phyloP scores from a whole-genome alignment of 2,329 filamentous ascomycete genomes.

The Thelonectria discophora region DNA sequence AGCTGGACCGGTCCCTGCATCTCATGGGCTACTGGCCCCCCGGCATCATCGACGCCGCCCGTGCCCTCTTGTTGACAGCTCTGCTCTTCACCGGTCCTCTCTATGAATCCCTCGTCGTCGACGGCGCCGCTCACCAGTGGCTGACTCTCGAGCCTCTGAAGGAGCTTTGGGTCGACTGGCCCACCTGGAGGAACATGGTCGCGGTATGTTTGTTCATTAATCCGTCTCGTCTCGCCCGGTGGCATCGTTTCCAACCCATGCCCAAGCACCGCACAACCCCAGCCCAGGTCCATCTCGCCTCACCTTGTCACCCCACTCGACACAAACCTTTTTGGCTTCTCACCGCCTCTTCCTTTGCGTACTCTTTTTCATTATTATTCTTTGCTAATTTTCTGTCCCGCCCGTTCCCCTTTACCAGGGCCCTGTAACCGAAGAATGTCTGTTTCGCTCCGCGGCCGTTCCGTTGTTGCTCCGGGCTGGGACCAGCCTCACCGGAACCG shows the following conservation, averaged over 20 bases:
- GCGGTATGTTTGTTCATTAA: conserved; percentile 66
- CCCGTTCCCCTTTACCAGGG: conserved; percentile 59
- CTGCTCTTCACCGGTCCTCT: conserved; percentile 86
- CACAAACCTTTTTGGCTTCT: conserved; percentile 27
- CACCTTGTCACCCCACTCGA: conserved; percentile 19
- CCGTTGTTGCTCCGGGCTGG: conserved; percentile 81
- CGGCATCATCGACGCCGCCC: conserved; percentile 69
- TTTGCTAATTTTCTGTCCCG: conserved; percentile 21
- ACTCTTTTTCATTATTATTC: not conserved
- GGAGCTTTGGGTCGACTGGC: conserved; percentile 76
- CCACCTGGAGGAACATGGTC: conserved; percentile 85
- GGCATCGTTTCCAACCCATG: conserved; percentile 24
- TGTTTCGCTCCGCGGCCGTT: conserved; percentile 89
- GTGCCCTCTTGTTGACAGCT: conserved; percentile 74
- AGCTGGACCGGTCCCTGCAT: conserved; percentile 63
- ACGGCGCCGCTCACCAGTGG: conserved; percentile 75
- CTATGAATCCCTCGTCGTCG: conserved; percentile 79
- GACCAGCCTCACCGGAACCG: conserved; percentile 64
- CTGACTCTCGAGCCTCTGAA: conserved; percentile 61
- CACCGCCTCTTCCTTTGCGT: conserved; percentile 34
- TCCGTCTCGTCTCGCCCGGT: not conserved
- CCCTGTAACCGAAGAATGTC: conserved; percentile 89
- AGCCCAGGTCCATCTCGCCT: conserved; percentile 22
- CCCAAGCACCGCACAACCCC: conserved; percentile 23
- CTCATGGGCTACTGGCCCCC: conserved; percentile 85